Conservation (phyloP, 75 land plant species). For the Picea sitchensis region DNA sequence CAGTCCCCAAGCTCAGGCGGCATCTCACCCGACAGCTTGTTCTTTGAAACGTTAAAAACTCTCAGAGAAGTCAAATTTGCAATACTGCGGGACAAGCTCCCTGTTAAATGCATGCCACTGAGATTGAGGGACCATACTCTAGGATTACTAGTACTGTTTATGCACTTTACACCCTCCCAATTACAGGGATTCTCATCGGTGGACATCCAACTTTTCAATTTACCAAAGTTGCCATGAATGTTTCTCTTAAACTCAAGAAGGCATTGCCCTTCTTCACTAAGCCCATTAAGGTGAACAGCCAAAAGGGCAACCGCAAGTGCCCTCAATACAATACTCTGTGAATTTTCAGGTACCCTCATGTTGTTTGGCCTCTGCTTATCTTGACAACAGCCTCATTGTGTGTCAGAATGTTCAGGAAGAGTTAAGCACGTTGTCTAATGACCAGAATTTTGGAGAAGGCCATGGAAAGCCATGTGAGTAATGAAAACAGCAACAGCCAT, state of each 20-base stretch:
- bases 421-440: not conserved
- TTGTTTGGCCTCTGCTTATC: constrained; percentile 7
- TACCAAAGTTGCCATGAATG: constrained; percentile 20
- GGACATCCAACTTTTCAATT: constrained; percentile 39
- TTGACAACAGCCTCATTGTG: not conserved
- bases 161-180: constrained; percentile 54
- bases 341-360: constrained; percentile 2
- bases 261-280: constrained; percentile 6
- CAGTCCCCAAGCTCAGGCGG: constrained; percentile 34
- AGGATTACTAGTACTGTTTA: constrained; percentile 20
- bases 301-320: not conserved
- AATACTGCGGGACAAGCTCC: constrained; percentile 37
- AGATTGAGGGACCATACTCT: constrained; percentile 34
- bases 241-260: constrained; percentile 40
- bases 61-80: constrained; percentile 32
- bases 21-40: constrained; percentile 53
- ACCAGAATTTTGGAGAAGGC: not conserved
- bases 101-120: constrained; percentile 37
- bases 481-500: not conserved
- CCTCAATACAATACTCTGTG: not conserved
- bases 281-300: constrained; percentile 2
- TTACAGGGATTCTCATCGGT: constrained; percentile 43
- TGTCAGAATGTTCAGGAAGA: not conserved
- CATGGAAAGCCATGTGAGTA: not conserved
- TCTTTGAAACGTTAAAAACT: constrained; percentile 38